Evolutionary conservation across 2,329 filamentous ascomycete species (phyloP), one percentile per base, ranked within the genome.

Genomic region (Albifimbria verrucaria): DNA sequence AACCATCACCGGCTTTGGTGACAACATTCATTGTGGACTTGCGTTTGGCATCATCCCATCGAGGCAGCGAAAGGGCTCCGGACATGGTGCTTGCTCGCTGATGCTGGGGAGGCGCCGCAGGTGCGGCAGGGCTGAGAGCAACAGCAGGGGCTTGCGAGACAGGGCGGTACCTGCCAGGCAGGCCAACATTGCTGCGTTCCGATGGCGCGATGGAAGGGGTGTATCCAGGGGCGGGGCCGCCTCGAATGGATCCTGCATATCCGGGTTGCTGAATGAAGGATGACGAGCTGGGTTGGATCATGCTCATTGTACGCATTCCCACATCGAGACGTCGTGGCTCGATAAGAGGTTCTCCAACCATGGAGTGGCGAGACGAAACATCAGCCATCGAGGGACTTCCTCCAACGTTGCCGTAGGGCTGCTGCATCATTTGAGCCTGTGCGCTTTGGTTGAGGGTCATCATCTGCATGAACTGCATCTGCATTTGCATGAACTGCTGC

Each of bases 391-490:
- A 76, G 26, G 72, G 71, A 21, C 69, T 72, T 9, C 61, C 65
- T 5, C 61, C 56, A 21, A 64, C 45, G n/a, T 54, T 61, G 20
- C 60, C 61, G 42, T 66, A 68, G 9, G 65, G 61, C 36, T 56
- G 55, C 42, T 65, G 64, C 64, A 66, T 63, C 32, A 56, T 59
- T 28, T 57, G 59, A 17, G 55, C 55, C 43, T 58, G 57, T 12
- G 56, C 60, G 25, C 58, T 64, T 52, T 67, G 67, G 55, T 73
- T 74, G 48, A 66, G 60, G 1, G 78, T 77, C 80, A 90, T 89
- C 83, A 91, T 88, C 63, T 92, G 88, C 88, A 95, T 93, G 72
- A 92, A 92, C 67, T 95, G 89, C 88, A 95, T 92, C 68, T 96
- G 91, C 87, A 94, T 91, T 66, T 92, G 88, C 88, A 93, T 92